A percentile compares a stretch with the other conserved stretches of the same genome.
Evolutionary conservation across 257 asterid genomes (phyloP).

Genomic region (Coffea canephora): DNA sequence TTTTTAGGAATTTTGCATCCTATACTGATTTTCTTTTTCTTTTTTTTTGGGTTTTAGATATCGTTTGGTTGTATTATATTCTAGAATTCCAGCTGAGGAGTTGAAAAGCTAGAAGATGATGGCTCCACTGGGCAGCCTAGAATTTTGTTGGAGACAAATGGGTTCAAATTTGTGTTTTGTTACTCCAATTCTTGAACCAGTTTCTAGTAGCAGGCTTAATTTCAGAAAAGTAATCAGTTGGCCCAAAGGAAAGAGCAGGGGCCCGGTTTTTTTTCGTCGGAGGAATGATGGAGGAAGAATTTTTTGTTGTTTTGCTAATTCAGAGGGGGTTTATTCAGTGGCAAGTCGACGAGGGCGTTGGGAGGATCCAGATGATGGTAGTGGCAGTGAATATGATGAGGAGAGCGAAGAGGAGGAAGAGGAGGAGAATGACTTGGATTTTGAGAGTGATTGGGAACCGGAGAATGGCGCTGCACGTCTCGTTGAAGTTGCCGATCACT

Average conservation of each 20-base stretch:
- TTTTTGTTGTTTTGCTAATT: background rate
- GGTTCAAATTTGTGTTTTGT: background rate
- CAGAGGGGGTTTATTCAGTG: background rate
- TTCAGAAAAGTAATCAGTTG: conserved; percentile 7
- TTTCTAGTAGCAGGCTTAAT: background rate
- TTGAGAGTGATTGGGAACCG: conserved; percentile 72
- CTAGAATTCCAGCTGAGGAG: background rate
- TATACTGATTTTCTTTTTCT: background rate
- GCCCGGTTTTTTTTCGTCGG: conserved; percentile 8
- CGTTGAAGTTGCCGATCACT: conserved; percentile 23
- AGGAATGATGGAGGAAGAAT: background rate
- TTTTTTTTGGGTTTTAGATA: background rate
- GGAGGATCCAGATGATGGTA: conserved; percentile 82
- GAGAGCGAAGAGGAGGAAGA: conserved; percentile 38
- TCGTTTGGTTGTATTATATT: background rate
- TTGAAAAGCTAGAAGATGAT: conserved; percentile 6
- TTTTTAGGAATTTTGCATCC: background rate
- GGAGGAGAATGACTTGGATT: conserved; percentile 56
- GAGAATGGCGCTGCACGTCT: conserved; percentile 25
- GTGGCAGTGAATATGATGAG: conserved; percentile 62
- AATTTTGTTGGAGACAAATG: background rate
- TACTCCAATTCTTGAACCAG: background rate
- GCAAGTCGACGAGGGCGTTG: conserved; percentile 23
- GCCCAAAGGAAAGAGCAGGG: background rate
- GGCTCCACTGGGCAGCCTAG: background rate